A percentile compares a stretch with the other conserved stretches of the same genome.
These are phyloP conservation scores for Balamuthia mandrillaris DNA, from an alignment of 208 protist species.

Conservation along the genomic window DNA sequence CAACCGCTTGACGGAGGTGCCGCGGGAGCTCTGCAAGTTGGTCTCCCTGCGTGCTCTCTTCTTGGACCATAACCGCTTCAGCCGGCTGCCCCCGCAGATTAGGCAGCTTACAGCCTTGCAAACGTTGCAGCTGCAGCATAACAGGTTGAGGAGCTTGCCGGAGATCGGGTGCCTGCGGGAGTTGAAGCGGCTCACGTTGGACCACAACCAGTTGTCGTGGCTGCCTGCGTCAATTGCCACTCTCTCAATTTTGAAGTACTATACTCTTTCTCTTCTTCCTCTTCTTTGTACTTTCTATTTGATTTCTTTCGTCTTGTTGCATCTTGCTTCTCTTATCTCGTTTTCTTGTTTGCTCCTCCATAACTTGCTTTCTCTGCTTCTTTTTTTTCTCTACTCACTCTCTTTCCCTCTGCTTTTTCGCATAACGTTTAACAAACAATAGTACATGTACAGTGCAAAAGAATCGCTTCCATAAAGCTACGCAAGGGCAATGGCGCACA, in stretches of 20 bases:
- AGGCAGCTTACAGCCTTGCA: not conserved
- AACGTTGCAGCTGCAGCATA: not conserved
- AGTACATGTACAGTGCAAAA: too few species aligned
- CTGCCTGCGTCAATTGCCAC: not conserved
- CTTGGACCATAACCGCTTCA: slow-evolving; percentile 16
- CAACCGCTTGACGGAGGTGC: slow-evolving; percentile 5
- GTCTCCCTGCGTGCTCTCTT: not conserved
- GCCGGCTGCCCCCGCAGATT: not conserved
- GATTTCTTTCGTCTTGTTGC: too few species aligned
- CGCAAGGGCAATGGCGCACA: not conserved
- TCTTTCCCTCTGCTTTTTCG: too few species aligned
- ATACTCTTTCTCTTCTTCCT: too few species aligned
- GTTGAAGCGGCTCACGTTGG: not conserved
- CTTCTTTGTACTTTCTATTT: too few species aligned
- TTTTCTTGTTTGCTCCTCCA: too few species aligned
- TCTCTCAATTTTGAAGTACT: too few species aligned
- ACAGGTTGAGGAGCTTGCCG: not conserved
- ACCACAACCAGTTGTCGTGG: not conserved
- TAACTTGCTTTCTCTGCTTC: too few species aligned
- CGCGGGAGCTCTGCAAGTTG: slow-evolving; percentile 1
- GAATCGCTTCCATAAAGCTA: slow-evolving; percentile 18
- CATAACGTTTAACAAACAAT: too few species aligned
- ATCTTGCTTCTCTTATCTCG: too few species aligned
- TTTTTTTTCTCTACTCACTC: too few species aligned
- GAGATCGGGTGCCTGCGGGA: not conserved